phyloP scores from a whole-genome alignment of 306 rosid species.

The Castanea mollissima region DNA sequence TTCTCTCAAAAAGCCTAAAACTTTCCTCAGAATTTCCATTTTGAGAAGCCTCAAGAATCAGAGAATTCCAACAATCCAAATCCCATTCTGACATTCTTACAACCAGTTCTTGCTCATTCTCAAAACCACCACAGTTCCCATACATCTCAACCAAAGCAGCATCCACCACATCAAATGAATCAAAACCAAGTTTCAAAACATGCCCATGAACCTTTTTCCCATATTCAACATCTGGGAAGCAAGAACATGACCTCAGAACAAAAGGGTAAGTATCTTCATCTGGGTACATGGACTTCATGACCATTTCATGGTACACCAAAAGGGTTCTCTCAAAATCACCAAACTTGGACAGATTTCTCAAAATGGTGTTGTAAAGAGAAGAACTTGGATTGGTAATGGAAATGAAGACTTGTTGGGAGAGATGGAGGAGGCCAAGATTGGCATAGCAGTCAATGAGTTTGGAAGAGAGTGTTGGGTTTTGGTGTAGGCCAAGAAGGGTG shows the following conservation, averaged over 20 bases:
- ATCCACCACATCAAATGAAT: conserved; percentile 39
- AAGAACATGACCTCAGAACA: conserved; percentile 49
- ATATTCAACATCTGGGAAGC: conserved; percentile 21
- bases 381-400: conserved; percentile 40
- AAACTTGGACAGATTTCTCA: conserved; percentile 37
- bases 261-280: conserved; percentile 45
- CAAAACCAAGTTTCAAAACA: conserved; percentile 61
- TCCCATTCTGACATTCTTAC: conserved; percentile 16
- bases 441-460: conserved; percentile 57
- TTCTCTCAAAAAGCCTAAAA: conserved; percentile 28
- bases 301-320: conserved; percentile 52
- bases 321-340: conserved; percentile 43
- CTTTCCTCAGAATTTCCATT: conserved; percentile 36
- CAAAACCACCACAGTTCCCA: conserved; percentile 12
- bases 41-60: conserved; percentile 41
- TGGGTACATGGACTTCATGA: conserved; percentile 38
- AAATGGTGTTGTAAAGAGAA: conserved; percentile 34
- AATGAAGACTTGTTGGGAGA: conserved; percentile 43
- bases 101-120: conserved; percentile 19
- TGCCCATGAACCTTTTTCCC: conserved; percentile 53
- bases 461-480: conserved; percentile 56
- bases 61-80: conserved; percentile 38
- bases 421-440: conserved; percentile 42
- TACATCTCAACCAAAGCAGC: conserved; percentile 41
- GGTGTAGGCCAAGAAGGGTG: conserved; percentile 68